Evolutionary conservation across 345 rosid genomes (phyloP).

Genomic region (Hirschfeldia incana): DNA sequence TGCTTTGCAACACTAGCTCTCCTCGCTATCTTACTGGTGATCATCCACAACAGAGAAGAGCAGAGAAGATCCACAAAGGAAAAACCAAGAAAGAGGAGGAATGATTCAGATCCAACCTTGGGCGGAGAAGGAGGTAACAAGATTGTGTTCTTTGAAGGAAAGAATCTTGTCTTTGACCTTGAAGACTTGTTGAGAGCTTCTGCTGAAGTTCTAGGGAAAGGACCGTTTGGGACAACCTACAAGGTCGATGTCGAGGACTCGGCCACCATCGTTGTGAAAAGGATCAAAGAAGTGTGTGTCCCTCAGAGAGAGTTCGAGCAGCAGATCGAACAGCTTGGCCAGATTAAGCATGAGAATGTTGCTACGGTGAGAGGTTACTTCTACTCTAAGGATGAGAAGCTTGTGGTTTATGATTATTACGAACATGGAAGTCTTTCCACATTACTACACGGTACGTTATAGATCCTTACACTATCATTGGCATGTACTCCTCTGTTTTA

Average conservation of each 20-base stretch:
- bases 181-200: constrained; percentile 94
- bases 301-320: constrained; percentile 85
- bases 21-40: constrained; percentile 45
- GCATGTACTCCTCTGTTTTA: no score
- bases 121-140: constrained; percentile 55
- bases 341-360: constrained; percentile 79
- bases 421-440: constrained; percentile 72
- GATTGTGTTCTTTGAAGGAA: constrained; percentile 85
- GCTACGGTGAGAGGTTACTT: constrained; percentile 76
- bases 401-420: constrained; percentile 68
- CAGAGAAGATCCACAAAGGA: constrained; percentile 43
- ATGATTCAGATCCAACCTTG: constrained; percentile 46
- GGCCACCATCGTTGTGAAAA: constrained; percentile 81
- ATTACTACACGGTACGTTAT: constrained; percentile 47
- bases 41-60: constrained; percentile 41
- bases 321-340: constrained; percentile 76
- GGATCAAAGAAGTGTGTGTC: constrained; percentile 77
- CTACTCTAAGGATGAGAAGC: constrained; percentile 44
- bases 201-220: constrained; percentile 96
- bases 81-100: constrained; percentile 49
- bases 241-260: constrained; percentile 87
- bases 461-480: not conserved
- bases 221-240: constrained; percentile 84
- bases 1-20: constrained; percentile 48
- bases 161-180: constrained; percentile 72